Evolutionary conservation across 2,329 filamentous ascomycete genomes (phyloP), one percentile per base, ranked within the genome.

Genomic region (Paecilomyces formosus): DNA sequence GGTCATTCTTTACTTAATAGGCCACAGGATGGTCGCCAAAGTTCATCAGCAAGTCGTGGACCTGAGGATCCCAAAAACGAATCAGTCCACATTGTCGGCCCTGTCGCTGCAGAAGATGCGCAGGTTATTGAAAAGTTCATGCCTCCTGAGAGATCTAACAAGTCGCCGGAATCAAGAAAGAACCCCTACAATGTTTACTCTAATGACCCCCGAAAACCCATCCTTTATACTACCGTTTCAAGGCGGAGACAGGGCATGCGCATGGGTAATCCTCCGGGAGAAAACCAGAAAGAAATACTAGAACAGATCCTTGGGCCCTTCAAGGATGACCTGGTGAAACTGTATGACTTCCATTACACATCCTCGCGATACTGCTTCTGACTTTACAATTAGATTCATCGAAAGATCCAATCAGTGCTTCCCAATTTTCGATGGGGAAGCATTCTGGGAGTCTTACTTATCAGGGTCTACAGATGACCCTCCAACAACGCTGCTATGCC

Each of bases 111-210:
- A 4, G 81, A 81, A 54, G 84, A 87, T 70, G 83, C 81, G 1
- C 83, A 86, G 56, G 78, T 86, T 11, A 75, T 86, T 53, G 81
- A 84, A n/a, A 79, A 83, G 55, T 85, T 84, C 58, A 78, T 86
- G 59, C 79, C 79, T 18, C 71, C 74, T 26, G 72, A 76, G 60
- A 63, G 69, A 57, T 72, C 71, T 15, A 75, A 65, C 62, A 68
- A 70, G 55, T 72, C 73, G 2, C 69, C 71, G 49, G 72, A 76
- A 58, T 69, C 70, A 4, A 74, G 71, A 12, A 76, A 75, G 26
- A 75, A 78, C 30, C 77, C 75, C 15, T 83, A 82, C 60, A 79
- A 80, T 53, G 78, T 80, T 7, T 76, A 82, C 31, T 79, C 78
- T 1, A 80, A 76, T 56, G 77, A 77, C 60, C 72, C 75, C 5